Base-by-base conservation (phyloP, 257 asterid species). In the Salvia miltiorrhiza region DNA sequence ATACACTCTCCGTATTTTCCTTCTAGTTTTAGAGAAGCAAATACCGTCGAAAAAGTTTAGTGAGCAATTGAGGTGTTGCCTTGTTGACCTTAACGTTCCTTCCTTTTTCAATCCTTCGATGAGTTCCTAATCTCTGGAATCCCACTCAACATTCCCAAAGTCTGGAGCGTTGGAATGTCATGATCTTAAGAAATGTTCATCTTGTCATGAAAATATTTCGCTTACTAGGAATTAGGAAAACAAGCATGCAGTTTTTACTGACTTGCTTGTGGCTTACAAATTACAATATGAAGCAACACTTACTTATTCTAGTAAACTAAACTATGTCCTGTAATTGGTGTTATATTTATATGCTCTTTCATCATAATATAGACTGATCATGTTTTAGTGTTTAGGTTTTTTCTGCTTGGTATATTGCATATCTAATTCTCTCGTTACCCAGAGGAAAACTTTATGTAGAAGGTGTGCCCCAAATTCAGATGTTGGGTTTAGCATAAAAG, bases 361-460 rank as follows among this genome's bases (percentile, higher is more conserved):
- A 43, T 41, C 30, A 1, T 72, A 5, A 20, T n/a, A 44, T 50
- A 59, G n/a, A 33, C 20, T 11, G 37, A 35, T 9, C 17, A 30
- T 16, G 57, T 13, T n/a, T 9, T 48, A 21, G 16, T 30, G 11
- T 43, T 45, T 44, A n/a, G 17, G 16, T 45, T 10, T 14, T 8
- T 58, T 63, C 44, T 43, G 20, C 73, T 61, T 60, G 37, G 20
- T 35, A 26, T 16, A 48, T 55, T 69, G 56, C 57, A 44, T 16
- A 28, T 45, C 65, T 78, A 50, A 23, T 70, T 69, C 45, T 43
- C 67, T 48, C 50, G 21, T 58, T 80, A 65, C 78, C 37, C 67
- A 90, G 97, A 73, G 81, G 73, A 82, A 81, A 69, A 71, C 76
- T 50, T 58, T 80, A 13, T 61, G 57, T 61, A 60, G 71, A 52